A percentile compares a stretch with the other conserved stretches of the same genome.
These are phyloP conservation scores for Peronospora tabacina DNA, from an alignment of 352 stramenopile genomes.

Conservation along the genomic window DNA sequence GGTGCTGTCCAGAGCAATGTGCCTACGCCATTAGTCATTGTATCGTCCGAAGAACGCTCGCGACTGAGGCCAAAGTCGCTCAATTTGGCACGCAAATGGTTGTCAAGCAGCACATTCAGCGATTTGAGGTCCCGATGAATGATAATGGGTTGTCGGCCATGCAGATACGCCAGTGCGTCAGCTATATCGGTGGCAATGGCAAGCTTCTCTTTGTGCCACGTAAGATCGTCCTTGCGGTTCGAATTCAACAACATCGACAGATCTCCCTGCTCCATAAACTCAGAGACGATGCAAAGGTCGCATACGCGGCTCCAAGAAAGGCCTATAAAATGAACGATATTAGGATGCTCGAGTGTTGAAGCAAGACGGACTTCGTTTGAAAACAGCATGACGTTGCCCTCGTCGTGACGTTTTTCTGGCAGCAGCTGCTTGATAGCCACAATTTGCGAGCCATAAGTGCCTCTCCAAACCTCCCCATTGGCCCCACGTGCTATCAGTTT, in stretches of 20 bases:
- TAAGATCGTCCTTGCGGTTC: conserved; percentile 28
- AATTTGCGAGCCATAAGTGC: conserved; percentile 27
- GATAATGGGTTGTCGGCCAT: conserved; percentile 43
- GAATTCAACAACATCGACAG: conserved; percentile 40
- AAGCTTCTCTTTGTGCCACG: conserved; percentile 47
- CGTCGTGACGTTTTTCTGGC: conserved; percentile 36
- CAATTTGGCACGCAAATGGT: conserved; percentile 41
- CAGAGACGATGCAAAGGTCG: conserved; percentile 51
- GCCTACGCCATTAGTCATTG: conserved; percentile 58
- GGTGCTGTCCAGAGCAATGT: conserved; percentile 58
- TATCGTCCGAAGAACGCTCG: conserved; percentile 46
- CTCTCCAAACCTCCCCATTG: conserved; percentile 58
- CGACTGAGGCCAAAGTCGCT: conserved; percentile 54
- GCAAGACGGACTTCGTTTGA: conserved; percentile 46
- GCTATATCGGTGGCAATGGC: conserved; percentile 51
- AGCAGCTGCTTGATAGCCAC: conserved; percentile 64
- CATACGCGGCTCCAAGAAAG: conserved; percentile 45
- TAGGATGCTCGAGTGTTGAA: conserved; percentile 43
- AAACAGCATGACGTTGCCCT: conserved; percentile 38
- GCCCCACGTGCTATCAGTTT: conserved; percentile 39
- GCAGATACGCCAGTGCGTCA: conserved; percentile 55
- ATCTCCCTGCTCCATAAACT: conserved; percentile 57
- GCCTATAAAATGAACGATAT: conserved; percentile 63
- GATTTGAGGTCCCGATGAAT: conserved; percentile 69
- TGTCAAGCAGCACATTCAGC: conserved; percentile 49